phyloP scores from a whole-genome alignment of 768 basidiomycete genomes.

The Gloeophyllum trabeum region DNA sequence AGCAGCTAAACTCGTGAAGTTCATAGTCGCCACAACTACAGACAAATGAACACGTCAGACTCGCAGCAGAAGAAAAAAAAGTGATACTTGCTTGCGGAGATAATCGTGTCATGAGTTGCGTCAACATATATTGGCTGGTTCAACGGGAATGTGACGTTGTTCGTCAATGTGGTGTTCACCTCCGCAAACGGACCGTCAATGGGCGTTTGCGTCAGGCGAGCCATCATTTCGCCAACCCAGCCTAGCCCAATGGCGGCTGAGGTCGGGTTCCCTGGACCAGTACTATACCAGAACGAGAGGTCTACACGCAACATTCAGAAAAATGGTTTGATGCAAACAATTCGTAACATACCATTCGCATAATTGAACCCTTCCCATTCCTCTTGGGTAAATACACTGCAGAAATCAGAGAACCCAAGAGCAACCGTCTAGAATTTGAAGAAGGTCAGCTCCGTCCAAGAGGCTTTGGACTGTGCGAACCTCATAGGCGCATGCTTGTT shows the following conservation, averaged over 20 bases:
- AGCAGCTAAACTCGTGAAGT: no score
- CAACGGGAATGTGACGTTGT: not conserved
- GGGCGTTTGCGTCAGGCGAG: not conserved
- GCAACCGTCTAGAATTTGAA: constrained; percentile 25
- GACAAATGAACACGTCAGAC: no score
- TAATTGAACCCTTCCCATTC: constrained; percentile 32
- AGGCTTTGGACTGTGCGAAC: no score
- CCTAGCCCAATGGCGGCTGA: not conserved
- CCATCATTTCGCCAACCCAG: not conserved
- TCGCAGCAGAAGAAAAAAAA: no score
- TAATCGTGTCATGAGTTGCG: not conserved
- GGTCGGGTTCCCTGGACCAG: not conserved
- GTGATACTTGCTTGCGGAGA: no score
- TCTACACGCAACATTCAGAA: not conserved
- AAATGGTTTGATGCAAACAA: not conserved
- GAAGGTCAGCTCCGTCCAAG: not conserved
- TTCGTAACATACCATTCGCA: not conserved
- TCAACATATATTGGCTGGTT: not conserved
- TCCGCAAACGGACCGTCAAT: no score
- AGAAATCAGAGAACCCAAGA: constrained; percentile 28
- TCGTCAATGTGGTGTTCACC: not conserved
- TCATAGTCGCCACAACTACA: no score
- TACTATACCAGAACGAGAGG: not conserved
- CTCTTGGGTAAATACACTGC: constrained; percentile 27
- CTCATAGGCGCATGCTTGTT: constrained; percentile 73